Base-by-base conservation (phyloP, 2,329 filamentous ascomycete genomes). In the Colletotrichum aenigma region DNA sequence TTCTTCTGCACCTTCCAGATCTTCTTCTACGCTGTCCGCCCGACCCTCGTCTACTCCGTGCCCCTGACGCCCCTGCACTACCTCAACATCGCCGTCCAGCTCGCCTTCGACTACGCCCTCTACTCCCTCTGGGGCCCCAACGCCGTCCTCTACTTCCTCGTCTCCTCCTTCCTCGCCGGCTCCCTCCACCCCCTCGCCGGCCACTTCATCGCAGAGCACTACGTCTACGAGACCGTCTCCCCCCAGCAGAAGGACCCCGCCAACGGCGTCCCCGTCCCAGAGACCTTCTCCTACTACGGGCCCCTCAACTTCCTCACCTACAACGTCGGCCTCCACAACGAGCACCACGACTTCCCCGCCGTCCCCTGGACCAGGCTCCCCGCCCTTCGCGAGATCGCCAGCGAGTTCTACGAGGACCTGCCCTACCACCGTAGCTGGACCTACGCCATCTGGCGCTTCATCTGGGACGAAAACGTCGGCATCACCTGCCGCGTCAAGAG, bases 1-100 rank as follows among this genome's bases (percentile, higher is more conserved):
- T 99, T 99, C 89, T 99, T 99, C 91, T 96, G 94, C 88, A 99
- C 97, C 79, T 99, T 98, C 88, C 97, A 99, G 87, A 98, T 99
- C 85, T 91, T 99, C 83, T 99, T 99, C 91, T 99, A 99, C 88
- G 97, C 97, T 81, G 86, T 99, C 66, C 95, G 97, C 18, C 97
- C 97, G 76, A 98, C 98, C 94, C 93, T 96, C 86, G 91, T 99
- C 80, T 98, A 98, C 90, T 91, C 92, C 80, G 90, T 98, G 7
- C 95, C 96, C 48, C 91, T 98, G 84, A 98, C 96, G 68, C 90
- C 90, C 82, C 92, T 98, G 74, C 96, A 98, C 86, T 89, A 92
- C 74, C 86, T 96, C 86, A 99, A 99, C 86, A 89, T 99, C 68
- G 84, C 88, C 76, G 90, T 91, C 6, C 96, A 99, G 86, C 81